Percentiles rank a stretch among this genome's conserved stretches.
These are phyloP conservation scores for Arctium minus DNA, from an alignment of 129 eudicot species.

Conservation along the genomic window DNA sequence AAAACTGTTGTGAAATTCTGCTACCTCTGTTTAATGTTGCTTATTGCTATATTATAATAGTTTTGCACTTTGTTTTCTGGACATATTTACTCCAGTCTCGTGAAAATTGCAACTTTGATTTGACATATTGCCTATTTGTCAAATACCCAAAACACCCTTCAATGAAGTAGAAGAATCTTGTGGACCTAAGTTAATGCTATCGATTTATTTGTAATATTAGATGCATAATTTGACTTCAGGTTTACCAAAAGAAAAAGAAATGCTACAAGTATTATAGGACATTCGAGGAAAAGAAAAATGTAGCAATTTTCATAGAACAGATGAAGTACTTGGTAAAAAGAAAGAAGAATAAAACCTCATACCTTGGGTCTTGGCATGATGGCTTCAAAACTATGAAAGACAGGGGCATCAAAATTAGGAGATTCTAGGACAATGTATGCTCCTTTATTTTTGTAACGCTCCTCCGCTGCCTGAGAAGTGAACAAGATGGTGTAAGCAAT, in stretches of 20 bases:
- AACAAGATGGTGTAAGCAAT: constrained; percentile 10
- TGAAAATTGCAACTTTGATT: background rate
- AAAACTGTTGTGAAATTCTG: background rate
- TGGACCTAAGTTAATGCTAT: background rate
- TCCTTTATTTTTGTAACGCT: constrained; percentile 75
- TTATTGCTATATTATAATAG: background rate
- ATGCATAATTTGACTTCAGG: background rate
- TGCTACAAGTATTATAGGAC: background rate
- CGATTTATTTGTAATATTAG: background rate
- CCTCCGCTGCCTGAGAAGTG: constrained; percentile 67
- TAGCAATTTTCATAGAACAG: background rate
- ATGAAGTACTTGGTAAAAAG: background rate
- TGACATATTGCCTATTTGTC: background rate
- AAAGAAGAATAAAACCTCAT: background rate
- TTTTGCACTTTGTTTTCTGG: background rate
- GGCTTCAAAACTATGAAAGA: constrained; percentile 83
- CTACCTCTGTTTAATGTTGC: background rate
- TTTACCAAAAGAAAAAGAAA: background rate
- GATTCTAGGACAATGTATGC: constrained; percentile 79
- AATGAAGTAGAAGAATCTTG: background rate
- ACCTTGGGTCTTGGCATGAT: constrained; percentile 93
- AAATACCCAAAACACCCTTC: background rate
- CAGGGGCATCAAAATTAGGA: constrained; percentile 75
- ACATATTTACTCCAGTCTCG: background rate
- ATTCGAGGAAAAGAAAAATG: background rate